Evolutionary conservation across 2,329 filamentous ascomycete species (phyloP), one percentile per base, ranked within the genome.

Genomic region (Colletotrichum aenigma): DNA sequence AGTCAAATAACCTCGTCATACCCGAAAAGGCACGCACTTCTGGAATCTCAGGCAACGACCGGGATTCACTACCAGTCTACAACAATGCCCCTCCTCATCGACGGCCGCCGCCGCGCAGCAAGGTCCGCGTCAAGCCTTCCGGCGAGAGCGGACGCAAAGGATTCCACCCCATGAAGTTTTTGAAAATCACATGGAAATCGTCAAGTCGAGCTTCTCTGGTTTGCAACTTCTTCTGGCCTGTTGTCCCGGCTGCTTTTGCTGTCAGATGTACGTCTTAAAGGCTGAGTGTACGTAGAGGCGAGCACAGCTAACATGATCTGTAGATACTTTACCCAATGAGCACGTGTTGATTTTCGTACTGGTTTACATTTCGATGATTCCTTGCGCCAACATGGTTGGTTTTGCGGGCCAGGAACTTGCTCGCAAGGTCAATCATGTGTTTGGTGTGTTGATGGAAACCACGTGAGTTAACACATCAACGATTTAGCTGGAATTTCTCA

Each of bases 301-400:
- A 26, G 26, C 26, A 26, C 26, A n/a, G 21, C 74, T 76, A 43
- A 76, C 10, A 26, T 1, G 10, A 21, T 15, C 2, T 4, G 3
- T 7, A 76, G 74, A 76, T 30, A 8, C 52, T 28, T 71, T 72
- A 1, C 74, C 74, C 0, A 87, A 93, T 28, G 85, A 89, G 74
- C 88, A 94, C 78, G 85, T 94, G 2, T 89, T 90, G 83, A 91
- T 93, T 69, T 96, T 96, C 84, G 87, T 90, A 66, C 88, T 94
- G 73, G 92, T 93, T 64, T 96, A 95, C 81, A 90, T 96, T 76
- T 93, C 93, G 78, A 96, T 96, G 93, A 87, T 96, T 3, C 94
- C 94, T 0, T 92, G 92, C 64, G 94, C 94, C 71, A 96, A 96
- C 80, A 83, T 95, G 73, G 89, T 96, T 69, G 94, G 94, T 0